phyloP scores from a whole-genome alignment of 441 rosid species.

The Flueggea neowawraea region DNA sequence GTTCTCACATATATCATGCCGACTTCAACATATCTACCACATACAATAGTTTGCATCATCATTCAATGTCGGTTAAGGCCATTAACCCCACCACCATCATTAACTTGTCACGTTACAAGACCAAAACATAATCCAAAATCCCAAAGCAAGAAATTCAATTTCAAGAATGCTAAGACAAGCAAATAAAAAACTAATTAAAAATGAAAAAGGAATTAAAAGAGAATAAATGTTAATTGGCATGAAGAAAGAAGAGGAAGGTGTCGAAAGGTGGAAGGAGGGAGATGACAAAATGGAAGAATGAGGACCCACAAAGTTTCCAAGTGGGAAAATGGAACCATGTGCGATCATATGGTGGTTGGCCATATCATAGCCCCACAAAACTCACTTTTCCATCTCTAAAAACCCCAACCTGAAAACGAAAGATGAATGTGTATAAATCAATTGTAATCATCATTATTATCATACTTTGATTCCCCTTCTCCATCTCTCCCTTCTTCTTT shows the following conservation, averaged over 20 bases:
- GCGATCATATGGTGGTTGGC: conserved; percentile 74
- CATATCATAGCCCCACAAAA: conserved; percentile 31
- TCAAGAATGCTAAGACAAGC: no score
- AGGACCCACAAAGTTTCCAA: conserved; percentile 25
- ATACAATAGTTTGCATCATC: no score
- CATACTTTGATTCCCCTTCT: conserved; percentile 18
- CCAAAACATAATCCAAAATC: no score
- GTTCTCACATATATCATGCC: no score
- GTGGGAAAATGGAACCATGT: conserved; percentile 56
- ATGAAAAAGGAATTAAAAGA: no score
- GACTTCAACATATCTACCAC: no score
- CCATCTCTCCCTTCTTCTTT: conserved; percentile 28
- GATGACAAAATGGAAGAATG: neutral
- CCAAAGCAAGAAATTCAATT: no score
- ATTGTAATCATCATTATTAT: conserved; percentile 1
- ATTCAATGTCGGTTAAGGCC: no score
- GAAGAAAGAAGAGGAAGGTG: neutral
- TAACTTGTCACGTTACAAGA: no score
- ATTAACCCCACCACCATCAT: no score
- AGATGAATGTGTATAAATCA: conserved; percentile 3
- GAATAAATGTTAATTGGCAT: neutral
- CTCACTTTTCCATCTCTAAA: conserved; percentile 20
- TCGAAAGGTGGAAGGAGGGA: neutral
- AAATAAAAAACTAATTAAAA: no score
- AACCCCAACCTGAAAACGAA: conserved; percentile 3